These are phyloP conservation scores for Sclerotinia spermophila DNA, from an alignment of 2,329 filamentous ascomycete genomes.

Conservation along the genomic window DNA sequence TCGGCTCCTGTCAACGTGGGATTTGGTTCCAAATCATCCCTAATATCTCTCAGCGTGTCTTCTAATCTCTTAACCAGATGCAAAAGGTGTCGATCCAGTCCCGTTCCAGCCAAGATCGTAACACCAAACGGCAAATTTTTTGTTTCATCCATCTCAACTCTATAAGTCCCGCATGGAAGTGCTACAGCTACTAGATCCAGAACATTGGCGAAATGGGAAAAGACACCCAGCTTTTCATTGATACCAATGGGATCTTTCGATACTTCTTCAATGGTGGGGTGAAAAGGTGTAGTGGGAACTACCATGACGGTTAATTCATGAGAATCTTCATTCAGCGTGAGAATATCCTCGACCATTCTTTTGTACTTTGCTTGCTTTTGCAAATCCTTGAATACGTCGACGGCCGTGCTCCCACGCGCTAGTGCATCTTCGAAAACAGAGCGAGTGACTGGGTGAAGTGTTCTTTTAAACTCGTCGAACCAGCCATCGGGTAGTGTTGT, in stretches of 20 bases:
- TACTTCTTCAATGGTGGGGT: constrained; percentile 48
- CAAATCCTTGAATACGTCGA: constrained; percentile 48
- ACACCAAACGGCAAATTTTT: constrained; percentile 43
- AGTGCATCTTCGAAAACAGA: constrained; percentile 44
- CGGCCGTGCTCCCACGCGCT: constrained; percentile 40
- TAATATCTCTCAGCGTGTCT: constrained; percentile 26
- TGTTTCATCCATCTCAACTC: constrained; percentile 21
- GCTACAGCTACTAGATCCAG: constrained; percentile 48
- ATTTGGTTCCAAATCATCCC: constrained; percentile 11
- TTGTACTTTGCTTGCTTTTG: constrained; percentile 45
- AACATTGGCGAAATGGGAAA: constrained; percentile 54
- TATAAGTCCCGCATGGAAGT: constrained; percentile 30
- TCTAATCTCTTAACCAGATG: constrained; percentile 36
- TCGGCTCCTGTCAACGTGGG: neutral
- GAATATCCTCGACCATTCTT: constrained; percentile 40
- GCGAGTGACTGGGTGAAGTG: constrained; percentile 48
- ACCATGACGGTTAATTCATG: constrained; percentile 42
- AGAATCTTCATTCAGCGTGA: constrained; percentile 33
- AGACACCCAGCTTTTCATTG: constrained; percentile 47
- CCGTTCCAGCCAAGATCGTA: constrained; percentile 42
- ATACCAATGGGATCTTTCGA: constrained; percentile 47
- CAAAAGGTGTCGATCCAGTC: constrained; percentile 42
- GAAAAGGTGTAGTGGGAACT: constrained; percentile 49
- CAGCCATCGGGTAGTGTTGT: constrained; percentile 42
- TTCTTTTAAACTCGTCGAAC: constrained; percentile 45